Evolutionary conservation across 306 rosid species (phyloP), one percentile per base, ranked within the genome.

Genomic region (Cucurbita ficifolia): DNA sequence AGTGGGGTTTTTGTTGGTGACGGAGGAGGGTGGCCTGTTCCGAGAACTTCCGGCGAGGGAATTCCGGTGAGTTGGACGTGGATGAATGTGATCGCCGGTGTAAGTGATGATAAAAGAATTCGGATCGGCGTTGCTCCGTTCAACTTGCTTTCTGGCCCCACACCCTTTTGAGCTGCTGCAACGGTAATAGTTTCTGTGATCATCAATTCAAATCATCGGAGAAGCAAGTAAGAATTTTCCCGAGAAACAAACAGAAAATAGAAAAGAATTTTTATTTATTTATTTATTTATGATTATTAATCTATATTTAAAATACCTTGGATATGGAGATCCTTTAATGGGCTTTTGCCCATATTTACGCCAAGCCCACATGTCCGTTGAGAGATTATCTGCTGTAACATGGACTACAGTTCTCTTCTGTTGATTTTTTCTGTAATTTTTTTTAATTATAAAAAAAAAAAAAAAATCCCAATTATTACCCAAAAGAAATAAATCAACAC

Each of bases 311-410:
- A 19, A 9, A 42, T 52, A 88, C 97, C 97, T 87, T 50, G 96
- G 94, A 76, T 86, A 19, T 29, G 45, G 75, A 24, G 62, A 67
- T 46, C 14, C 48, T n/a, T 43, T 68, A 36, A 67, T 65, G 74
- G 74, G 74, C 58, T 70, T 70, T 70, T 70, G 74, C 74, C 74
- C 74, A 49, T 70, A 70, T 50, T 70, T 70, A 29, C 96, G 81
- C 96, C 97, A 92, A 13, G 95, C 90, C 97, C 97, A 89, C 48
- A 82, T 46, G 82, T 92, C 97, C 2, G 88, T 16, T 2, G 87
- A 81, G 60, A 92, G 84, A 61, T 89, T 87, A 7, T 86, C 89
- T 0, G 80, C 83, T 2, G 84, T 78, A 51, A 88, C 85, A 71
- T 81, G 86, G 76, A 86, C 73, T 2, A 86, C 88, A 62, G 53